phyloP scores from a whole-genome alignment of 306 rosid genomes.

The Casuarina equisetifolia region DNA sequence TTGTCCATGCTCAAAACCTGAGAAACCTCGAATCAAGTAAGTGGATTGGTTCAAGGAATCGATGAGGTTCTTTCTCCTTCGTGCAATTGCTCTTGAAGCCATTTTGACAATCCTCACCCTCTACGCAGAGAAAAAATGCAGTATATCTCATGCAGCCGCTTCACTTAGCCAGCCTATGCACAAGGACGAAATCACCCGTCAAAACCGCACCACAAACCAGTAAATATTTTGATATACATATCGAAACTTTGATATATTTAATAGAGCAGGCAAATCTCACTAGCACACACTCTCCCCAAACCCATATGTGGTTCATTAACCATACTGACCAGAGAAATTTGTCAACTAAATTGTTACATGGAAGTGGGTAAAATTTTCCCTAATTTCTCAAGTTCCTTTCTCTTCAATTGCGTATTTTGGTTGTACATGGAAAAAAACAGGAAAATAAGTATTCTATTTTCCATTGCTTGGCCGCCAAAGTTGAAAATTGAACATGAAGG shows the following conservation, averaged over 20 bases:
- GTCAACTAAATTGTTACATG: neutral
- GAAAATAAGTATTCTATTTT: neutral
- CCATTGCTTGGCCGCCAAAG: neutral
- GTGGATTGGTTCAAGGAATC: constrained; percentile 31
- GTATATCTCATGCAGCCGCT: constrained; percentile 14
- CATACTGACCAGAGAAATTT: neutral
- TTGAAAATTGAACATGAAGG: neutral
- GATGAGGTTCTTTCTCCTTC: constrained; percentile 43
- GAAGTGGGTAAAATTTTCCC: neutral
- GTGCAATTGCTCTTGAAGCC: constrained; percentile 64
- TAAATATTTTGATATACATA: neutral
- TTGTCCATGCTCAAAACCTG: constrained; percentile 23
- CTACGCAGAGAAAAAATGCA: constrained; percentile 8
- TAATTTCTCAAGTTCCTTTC: neutral
- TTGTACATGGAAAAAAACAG: neutral
- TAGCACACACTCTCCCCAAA: neutral
- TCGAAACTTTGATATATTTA: neutral
- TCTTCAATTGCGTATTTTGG: neutral
- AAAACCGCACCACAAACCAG: neutral
- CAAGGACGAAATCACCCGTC: neutral
- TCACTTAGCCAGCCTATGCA: neutral
- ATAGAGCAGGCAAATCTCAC: neutral
- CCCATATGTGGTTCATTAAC: neutral
- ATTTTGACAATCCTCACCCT: constrained; percentile 28
- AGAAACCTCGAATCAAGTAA: constrained; percentile 37